These are phyloP conservation scores for Alternaria sp. DNA, from an alignment of 2,329 filamentous ascomycete species.

Conservation along the genomic window DNA sequence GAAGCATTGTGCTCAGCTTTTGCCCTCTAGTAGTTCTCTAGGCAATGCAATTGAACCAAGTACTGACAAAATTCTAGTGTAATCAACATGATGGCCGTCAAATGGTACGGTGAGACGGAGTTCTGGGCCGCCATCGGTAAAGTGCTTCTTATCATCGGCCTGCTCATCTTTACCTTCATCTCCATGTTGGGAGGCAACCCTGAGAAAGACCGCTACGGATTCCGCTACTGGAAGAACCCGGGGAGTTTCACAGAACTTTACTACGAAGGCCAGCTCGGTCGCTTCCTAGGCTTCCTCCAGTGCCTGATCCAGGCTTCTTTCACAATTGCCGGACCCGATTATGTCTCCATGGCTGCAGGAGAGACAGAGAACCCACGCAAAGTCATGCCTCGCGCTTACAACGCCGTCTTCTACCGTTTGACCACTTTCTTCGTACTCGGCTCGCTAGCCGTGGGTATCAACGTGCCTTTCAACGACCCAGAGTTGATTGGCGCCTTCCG, in stretches of 20 bases:
- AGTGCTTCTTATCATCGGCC: slow-evolving; percentile 56
- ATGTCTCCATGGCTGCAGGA: slow-evolving; percentile 59
- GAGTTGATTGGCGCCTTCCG: slow-evolving; percentile 68
- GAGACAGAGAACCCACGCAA: slow-evolving; percentile 57
- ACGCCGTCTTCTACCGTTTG: slow-evolving; percentile 80
- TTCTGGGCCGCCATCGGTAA: slow-evolving; percentile 74
- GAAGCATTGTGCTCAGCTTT: neutral
- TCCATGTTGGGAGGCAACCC: slow-evolving; percentile 87
- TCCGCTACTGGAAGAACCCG: slow-evolving; percentile 63
- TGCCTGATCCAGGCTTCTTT: slow-evolving; percentile 71
- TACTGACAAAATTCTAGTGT: slow-evolving; percentile 42
- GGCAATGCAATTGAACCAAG: neutral
- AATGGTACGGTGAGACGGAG: slow-evolving; percentile 65
- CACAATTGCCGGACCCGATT: slow-evolving; percentile 58
- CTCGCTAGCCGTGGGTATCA: slow-evolving; percentile 73
- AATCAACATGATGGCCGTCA: slow-evolving; percentile 72
- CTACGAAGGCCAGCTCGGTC: slow-evolving; percentile 72
- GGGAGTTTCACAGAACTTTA: slow-evolving; percentile 73
- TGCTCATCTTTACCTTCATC: slow-evolving; percentile 72
- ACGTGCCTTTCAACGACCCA: slow-evolving; percentile 73
- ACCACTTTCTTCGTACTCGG: slow-evolving; percentile 79
- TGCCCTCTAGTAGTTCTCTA: neutral
- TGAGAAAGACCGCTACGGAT: slow-evolving; percentile 58
- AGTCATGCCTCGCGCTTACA: slow-evolving; percentile 75
- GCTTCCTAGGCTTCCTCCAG: slow-evolving; percentile 77